These are phyloP conservation scores for Arthromyces matolae DNA, from an alignment of 768 basidiomycete species.

Conservation along the genomic window DNA sequence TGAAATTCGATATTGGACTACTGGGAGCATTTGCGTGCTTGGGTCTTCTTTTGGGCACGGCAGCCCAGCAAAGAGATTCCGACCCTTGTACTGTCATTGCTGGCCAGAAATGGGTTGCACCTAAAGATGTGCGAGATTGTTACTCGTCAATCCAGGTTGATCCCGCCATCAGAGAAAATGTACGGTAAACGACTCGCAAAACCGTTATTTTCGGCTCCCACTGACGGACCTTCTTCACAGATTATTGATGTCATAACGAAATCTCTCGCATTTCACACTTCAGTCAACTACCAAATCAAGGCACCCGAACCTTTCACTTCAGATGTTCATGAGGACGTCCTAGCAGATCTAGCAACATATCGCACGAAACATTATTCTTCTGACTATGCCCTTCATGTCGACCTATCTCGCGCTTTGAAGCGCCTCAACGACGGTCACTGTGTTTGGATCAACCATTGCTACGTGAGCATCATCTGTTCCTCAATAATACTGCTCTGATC, in stretches of 20 bases:
- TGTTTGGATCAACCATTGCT: conserved; percentile 52
- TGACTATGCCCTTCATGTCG: conserved; percentile 55
- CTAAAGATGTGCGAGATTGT: conserved; percentile 48
- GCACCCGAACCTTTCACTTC: conserved; percentile 50
- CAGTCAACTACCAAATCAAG: conserved; percentile 54
- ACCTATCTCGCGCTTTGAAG: conserved; percentile 50
- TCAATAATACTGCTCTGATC: not conserved
- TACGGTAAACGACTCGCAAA: conserved; percentile 21
- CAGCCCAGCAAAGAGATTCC: conserved; percentile 3
- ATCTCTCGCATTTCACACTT: conserved; percentile 58
- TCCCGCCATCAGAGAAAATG: conserved; percentile 45
- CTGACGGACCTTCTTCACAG: conserved; percentile 23
- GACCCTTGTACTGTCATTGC: conserved; percentile 54
- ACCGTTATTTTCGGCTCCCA: not conserved
- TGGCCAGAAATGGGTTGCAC: conserved; percentile 53
- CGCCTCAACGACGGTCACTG: conserved; percentile 58
- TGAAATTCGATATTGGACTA: conserved; percentile 6
- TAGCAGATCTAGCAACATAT: conserved; percentile 47
- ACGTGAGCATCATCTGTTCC: conserved; percentile 34
- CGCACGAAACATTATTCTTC: conserved; percentile 38
- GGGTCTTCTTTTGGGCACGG: conserved; percentile 6
- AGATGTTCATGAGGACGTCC: conserved; percentile 56
- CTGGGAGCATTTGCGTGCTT: conserved; percentile 11
- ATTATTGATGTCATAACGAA: conserved; percentile 56
- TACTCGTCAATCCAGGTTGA: conserved; percentile 47